Evolutionary conservation across 129 eudicot species (phyloP), one percentile per base, ranked within the genome.

Genomic region (Flaveria robusta): DNA sequence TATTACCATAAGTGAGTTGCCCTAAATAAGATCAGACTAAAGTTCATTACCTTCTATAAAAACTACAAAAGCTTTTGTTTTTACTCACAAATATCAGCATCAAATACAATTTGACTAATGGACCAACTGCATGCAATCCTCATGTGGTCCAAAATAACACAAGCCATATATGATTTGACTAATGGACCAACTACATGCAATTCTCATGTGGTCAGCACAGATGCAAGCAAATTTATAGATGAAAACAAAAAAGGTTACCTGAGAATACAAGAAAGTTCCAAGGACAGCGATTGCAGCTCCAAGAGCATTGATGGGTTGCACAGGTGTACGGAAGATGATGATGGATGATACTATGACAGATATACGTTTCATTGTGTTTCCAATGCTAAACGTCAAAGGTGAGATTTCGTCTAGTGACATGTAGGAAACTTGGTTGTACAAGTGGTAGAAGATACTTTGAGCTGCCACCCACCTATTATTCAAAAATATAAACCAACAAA

Each of bases 211-310:
- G 81, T 50, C 29, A 74, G 24, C 78, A 49, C 58, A 55, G 60
- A 41, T 41, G 6, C 20, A 78, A 19, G 19, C 16, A 46, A 67
- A 37, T 72, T 52, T 13, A 1, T 66, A 62, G 19, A 81, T 65
- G 72, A 74, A 63, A 70, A 37, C 64, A 12, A 66, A 50, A 50
- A 24, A 55, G 24, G 23, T 24, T 83, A 87, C 97, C 91, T 91
- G 97, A 23, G 97, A 91, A 77, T 91, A 91, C 83, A 91, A 84
- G 97, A 91, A 91, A 81, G 97, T 91, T 85, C 97, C 97, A 34
- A 91, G 76, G 85, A 91, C 59, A 43, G 97, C 97, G 16, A 91
- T 91, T 77, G 97, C 95, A 58, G 97, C 97, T 55, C 97, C 97
- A 69, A 91, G 90, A 59, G 95, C 95, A 27, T 91, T 91, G 79